Evolutionary conservation across 2,329 filamentous ascomycete species (phyloP), one percentile per base, ranked within the genome.

Genomic region (Aspergillus versicolor): DNA sequence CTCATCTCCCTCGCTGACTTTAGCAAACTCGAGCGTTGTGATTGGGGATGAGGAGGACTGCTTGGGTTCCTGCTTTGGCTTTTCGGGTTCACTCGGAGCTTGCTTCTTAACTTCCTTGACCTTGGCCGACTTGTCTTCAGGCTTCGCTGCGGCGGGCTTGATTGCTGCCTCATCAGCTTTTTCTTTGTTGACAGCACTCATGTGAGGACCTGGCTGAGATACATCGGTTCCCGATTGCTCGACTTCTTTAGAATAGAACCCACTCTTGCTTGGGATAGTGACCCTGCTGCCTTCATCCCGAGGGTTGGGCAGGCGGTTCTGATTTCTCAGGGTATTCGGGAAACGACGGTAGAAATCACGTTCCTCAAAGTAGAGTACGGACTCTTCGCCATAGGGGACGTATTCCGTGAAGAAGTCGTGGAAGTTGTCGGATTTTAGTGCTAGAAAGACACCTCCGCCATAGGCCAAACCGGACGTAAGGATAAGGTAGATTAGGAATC

Each of bases 361-460:
- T 78, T 99, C 94, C 77, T 99, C 94, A 52, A 99, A 88, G 78
- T 96, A 97, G 24, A 96, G 85, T 45, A 99, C 93, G 17, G 89
- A 89, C 72, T 96, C 91, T 78, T 99, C 94, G 68, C 92, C 94
- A 65, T 90, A 96, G 21, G 94, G 94, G 17, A 99, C 79, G 75
- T 93, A 99, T 78, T 97, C 92, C 68, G 92, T 97, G 79, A 99
- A 99, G 81, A 97, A 94, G 76, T 99, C 94, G 78, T 99, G 93
- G 84, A 97, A 99, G 78, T 91, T 96, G 81, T 99, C 94, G 71
- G 89, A 96, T 75, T 94, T 84, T 63, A 96, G 86, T 54, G 94
- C 93, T 76, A 96, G 94, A 82, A 90, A 96, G 54, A 97, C 88
- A 65, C 93, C 92, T 63, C 92, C 92, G 55, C 84, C 90, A 68